These are phyloP conservation scores for Hanseniaspora clermontiae DNA, from an alignment of 805 yeast genomes.

Conservation along the genomic window DNA sequence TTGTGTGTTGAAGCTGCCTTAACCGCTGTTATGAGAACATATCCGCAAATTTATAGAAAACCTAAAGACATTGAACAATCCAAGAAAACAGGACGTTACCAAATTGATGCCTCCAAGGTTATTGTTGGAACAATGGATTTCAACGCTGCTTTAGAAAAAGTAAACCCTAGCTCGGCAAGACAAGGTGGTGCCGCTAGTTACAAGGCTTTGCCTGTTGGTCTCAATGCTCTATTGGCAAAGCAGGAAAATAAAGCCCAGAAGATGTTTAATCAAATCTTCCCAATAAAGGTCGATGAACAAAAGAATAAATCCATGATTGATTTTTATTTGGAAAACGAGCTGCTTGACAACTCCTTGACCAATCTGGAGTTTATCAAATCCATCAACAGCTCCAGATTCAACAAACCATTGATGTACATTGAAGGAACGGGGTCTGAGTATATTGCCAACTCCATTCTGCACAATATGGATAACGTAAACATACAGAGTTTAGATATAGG, in stretches of 20 bases:
- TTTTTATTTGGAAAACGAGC: constrained; percentile 26
- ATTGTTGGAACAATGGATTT: constrained; percentile 73
- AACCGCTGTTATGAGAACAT: constrained; percentile 77
- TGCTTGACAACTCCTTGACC: constrained; percentile 39
- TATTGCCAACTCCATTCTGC: constrained; percentile 66
- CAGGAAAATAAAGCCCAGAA: constrained; percentile 36
- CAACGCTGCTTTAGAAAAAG: constrained; percentile 69
- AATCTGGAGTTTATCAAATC: constrained; percentile 47
- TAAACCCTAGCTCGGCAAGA: constrained; percentile 85
- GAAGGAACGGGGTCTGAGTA: constrained; percentile 81
- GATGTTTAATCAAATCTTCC: constrained; percentile 47
- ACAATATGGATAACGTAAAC: constrained; percentile 77
- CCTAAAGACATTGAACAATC: constrained; percentile 18
- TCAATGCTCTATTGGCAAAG: constrained; percentile 49
- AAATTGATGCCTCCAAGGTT: constrained; percentile 58
- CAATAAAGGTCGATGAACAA: constrained; percentile 28
- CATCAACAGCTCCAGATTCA: constrained; percentile 49
- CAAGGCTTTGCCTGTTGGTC: constrained; percentile 63
- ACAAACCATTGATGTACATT: constrained; percentile 68
- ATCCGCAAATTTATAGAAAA: constrained; percentile 81
- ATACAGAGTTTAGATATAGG: constrained; percentile 78
- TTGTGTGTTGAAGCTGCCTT: constrained; percentile 92
- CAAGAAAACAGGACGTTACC: constrained; percentile 41
- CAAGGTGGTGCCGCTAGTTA: constrained; percentile 55
- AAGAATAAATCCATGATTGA: constrained; percentile 24